Evolutionary conservation across 2,329 filamentous ascomycete genomes (phyloP), one percentile per base, ranked within the genome.

Genomic region (Exophiala sp.): DNA sequence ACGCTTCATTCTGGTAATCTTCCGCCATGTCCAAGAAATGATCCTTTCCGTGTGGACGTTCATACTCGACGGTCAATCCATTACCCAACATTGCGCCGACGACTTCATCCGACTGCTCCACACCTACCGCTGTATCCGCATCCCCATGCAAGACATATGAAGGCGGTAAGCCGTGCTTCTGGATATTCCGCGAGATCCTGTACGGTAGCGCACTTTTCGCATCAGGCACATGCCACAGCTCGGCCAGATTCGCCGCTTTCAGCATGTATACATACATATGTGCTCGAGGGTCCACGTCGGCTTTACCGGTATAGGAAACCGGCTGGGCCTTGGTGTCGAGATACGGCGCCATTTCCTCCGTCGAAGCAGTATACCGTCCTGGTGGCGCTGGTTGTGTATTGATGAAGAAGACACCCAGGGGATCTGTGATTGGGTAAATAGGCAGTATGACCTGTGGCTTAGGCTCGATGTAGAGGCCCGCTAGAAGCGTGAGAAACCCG

Each of bases 231-330:
- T 12, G 8, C 46, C 33, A 48, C 14, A 48, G 20, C 14, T 24
- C 33, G 9, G 46, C 35, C 46, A 48, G 29, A 16, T 48, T 48
- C n/a, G 46, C 46, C 5, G 33, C 46, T 16, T 21, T 11, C 32
- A 48, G 46, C 46, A 48, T 48, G 46, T 48, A 48, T 2, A 39
- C 33, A 32, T 48, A 48, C 33, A 48, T 39, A 18, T 39, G 33
- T 10, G 33, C 34, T 16, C 46, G 18, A 32, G 46, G 46, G 8
- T 38, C 24, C 24, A 29, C n/a, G 14, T 33, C 10, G 18, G 29
- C 18, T 29, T 21, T 40, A 21, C 8, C 18, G 18, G 18, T 18
- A 14, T n/a, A 24, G 20, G 46, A 14, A 5, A 24, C 14, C 21
- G 46, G 46, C 35, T 48, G 18, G n/a, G 33, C 34, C 3, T 11